Conservation (phyloP, 108 stramenopile species). For the Stephanodiscus minutulus region DNA sequence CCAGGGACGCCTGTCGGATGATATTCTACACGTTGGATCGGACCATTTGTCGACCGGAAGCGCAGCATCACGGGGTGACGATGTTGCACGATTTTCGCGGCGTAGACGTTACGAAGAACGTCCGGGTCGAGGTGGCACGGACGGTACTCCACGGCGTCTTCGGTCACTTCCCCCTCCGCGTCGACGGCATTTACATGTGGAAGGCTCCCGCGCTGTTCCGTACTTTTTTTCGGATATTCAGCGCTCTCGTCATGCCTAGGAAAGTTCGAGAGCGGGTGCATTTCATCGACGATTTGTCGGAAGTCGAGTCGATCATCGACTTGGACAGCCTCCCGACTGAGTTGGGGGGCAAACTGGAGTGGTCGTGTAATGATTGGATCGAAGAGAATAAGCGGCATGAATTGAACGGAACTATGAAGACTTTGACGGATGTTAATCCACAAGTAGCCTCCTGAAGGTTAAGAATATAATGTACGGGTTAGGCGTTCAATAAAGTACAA, state of each 20-base stretch:
- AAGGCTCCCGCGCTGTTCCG: conserved; percentile 38
- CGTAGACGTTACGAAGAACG: too few relatives aligned
- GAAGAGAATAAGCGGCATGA: conserved; percentile 36
- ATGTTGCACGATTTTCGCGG: too few relatives aligned
- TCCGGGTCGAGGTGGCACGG: too few relatives aligned
- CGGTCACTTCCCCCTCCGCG: conserved; percentile 49
- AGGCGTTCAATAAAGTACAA: too few relatives aligned
- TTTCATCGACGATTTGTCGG: conserved; percentile 32
- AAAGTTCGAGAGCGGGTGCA: conserved; percentile 37
- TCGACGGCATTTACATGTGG: conserved; percentile 40
- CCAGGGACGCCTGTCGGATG: conserved; percentile 38
- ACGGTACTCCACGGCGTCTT: conserved; percentile 19
- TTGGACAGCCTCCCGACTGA: conserved; percentile 24
- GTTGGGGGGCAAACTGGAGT: conserved; percentile 33
- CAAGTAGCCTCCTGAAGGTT: too few relatives aligned
- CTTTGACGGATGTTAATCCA: conserved; percentile 20
- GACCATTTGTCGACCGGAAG: neutral
- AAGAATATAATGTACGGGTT: too few relatives aligned
- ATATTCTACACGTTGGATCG: conserved; percentile 48
- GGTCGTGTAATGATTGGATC: conserved; percentile 28
- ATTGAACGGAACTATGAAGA: conserved; percentile 11
- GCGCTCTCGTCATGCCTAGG: conserved; percentile 22
- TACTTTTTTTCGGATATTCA: conserved; percentile 23
- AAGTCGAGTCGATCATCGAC: conserved; percentile 24
- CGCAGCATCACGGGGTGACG: too few relatives aligned